Base-by-base conservation (phyloP, 768 basidiomycete species). In the Amanita phalloides region DNA sequence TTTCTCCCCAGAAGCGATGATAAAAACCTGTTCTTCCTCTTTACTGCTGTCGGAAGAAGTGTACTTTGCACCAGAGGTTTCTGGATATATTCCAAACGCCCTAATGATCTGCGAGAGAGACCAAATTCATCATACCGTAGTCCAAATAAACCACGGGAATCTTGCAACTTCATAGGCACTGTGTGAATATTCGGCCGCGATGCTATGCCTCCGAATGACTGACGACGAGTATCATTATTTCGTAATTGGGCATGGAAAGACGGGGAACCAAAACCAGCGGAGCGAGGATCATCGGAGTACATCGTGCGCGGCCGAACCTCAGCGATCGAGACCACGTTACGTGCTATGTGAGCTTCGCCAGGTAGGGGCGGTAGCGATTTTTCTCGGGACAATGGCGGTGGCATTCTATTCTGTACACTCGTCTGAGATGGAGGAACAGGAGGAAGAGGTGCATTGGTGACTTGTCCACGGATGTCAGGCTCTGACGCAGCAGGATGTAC, bases 291-390 rank as follows among this genome's bases (percentile, higher is more conserved):
- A 55, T 76, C 78, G 0, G 77, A 72, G 55, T 80, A 84, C 50
- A 86, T 68, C 2, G 86, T 88, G 51, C 77, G 80, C 6, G 86
- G 83, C 32, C 84, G 75, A 10, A 6, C 33, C 23, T 44, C 50
- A 26, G 39, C 23, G 5, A 64, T 58, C 51, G 63, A 33, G 33
- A 68, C 64, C n/a, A 68, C 68, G 11, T 66, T 60, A 33, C 70
- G 72, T 11, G 58, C 58, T 25, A 68, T 66, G 45, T 68, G 68
- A 26, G 69, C 61, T 60, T 73, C 73, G 13, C 71, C 75, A 2
- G 84, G 89, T 38, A 91, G 73, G 8, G 89, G 88, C 4, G 89
- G 89, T 3, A 91, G 66, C 4, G 80, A 84, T 59, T 91, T 91
- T 54, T 90, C 86, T 45, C 84, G 71, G 14, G 71, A 67, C 50